Evolutionary conservation across 257 asterid genomes (phyloP).

Genomic region (Coffea canephora): DNA sequence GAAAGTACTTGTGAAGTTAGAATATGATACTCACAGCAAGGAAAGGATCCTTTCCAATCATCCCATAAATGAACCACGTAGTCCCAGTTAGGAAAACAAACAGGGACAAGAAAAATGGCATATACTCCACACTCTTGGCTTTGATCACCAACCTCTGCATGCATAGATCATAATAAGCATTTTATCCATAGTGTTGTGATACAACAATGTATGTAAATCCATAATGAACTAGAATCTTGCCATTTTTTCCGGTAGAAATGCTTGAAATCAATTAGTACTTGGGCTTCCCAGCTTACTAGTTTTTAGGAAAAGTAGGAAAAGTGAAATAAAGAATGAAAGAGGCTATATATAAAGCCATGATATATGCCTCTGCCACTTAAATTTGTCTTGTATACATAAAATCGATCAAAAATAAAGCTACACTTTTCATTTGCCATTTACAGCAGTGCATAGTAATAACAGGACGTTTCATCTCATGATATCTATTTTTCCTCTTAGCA

Average conservation of each 20-base stretch:
- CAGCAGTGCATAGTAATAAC: too few species aligned
- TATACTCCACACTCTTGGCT: constrained; percentile 77
- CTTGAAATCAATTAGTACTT: too few species aligned
- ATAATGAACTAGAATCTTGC: not conserved
- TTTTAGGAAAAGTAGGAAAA: too few species aligned
- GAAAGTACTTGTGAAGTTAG: not conserved
- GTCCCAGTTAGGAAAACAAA: constrained; percentile 74
- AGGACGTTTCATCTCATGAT: too few species aligned
- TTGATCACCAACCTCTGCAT: constrained; percentile 73
- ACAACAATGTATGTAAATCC: not conserved
- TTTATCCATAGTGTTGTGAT: not conserved
- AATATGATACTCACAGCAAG: constrained; percentile 43
- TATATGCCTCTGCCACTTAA: too few species aligned
- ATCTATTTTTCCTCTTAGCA: too few species aligned
- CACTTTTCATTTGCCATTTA: too few species aligned
- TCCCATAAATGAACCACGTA: constrained; percentile 73
- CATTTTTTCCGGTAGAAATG: not conserved
- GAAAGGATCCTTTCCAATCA: constrained; percentile 65
- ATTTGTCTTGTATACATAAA: too few species aligned
- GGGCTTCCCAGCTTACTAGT: too few species aligned
- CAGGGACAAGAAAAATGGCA: constrained; percentile 74
- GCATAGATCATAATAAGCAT: not conserved
- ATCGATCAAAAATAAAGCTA: too few species aligned
- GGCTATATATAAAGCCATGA: too few species aligned
- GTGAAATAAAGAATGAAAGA: too few species aligned